A percentile compares a stretch with the other conserved stretches of the same genome.
phyloP scores from a whole-genome alignment of 176 grass and related monocot genomes.

The Lolium rigidum region DNA sequence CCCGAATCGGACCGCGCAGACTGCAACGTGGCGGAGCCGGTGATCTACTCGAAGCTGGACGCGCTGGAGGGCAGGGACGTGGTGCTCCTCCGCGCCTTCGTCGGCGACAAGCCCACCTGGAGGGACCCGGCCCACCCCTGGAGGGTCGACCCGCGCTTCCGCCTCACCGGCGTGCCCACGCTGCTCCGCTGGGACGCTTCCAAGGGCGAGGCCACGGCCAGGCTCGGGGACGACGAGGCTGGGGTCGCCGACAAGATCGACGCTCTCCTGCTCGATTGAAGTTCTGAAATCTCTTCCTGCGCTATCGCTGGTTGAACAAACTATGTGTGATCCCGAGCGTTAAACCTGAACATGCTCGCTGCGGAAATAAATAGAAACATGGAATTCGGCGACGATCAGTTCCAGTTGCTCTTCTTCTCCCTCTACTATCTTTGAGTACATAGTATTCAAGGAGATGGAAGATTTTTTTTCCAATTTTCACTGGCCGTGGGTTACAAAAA shows the following conservation, averaged over 20 bases:
- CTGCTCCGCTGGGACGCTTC: constrained; percentile 68
- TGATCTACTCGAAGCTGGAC: constrained; percentile 74
- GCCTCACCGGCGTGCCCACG: constrained; percentile 75
- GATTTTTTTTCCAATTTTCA: no score
- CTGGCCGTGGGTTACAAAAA: no score
- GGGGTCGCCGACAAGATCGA: constrained; percentile 68
- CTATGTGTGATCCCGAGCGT: no score
- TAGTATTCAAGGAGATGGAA: no score
- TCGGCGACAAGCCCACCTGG: constrained; percentile 86
- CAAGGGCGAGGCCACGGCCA: constrained; percentile 53
- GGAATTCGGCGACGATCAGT: no score
- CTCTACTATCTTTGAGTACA: no score
- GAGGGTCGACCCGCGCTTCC: constrained; percentile 80
- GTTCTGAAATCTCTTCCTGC: no score
- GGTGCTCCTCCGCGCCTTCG: constrained; percentile 79
- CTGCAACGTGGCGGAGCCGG: constrained; percentile 94
- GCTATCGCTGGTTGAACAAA: no score
- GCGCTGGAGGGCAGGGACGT: constrained; percentile 43
- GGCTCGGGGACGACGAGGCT: constrained; percentile 79
- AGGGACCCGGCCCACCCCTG: constrained; percentile 70
- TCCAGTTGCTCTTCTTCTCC: no score
- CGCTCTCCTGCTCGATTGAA: constrained; percentile 13
- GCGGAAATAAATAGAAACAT: no score
- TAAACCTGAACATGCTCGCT: no score
- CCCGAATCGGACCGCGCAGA: constrained; percentile 16